Percentiles rank a stretch among this genome's conserved stretches.
phyloP scores from a whole-genome alignment of 2,329 filamentous ascomycete species.

The Xylaria digitata region DNA sequence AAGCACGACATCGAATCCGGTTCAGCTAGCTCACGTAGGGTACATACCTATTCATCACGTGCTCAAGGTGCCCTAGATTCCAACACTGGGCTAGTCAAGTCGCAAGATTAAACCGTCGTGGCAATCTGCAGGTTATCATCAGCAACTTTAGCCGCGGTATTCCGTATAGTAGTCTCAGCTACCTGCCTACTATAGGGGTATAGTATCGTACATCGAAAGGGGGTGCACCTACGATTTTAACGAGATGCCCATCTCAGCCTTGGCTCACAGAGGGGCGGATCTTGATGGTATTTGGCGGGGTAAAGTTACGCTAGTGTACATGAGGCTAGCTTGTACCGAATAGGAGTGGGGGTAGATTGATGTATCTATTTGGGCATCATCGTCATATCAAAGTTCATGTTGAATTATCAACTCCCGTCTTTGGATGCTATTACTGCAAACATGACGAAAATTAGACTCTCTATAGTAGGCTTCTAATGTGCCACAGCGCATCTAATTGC shows the following conservation, averaged over 20 bases:
- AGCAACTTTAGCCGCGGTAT: neutral
- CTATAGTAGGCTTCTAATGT: neutral
- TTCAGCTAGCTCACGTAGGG: neutral
- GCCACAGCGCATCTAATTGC: too few species aligned
- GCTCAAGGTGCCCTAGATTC: neutral
- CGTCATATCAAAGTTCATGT: neutral
- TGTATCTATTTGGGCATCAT: constrained; percentile 8
- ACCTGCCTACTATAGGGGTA: too few species aligned
- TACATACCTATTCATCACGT: neutral
- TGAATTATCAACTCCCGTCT: neutral
- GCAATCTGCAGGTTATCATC: neutral
- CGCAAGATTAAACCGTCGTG: neutral
- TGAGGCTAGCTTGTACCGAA: neutral
- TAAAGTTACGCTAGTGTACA: constrained; percentile 3
- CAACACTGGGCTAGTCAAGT: neutral
- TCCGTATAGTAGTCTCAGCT: neutral
- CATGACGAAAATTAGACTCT: neutral
- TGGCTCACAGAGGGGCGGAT: neutral
- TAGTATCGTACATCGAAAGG: neutral
- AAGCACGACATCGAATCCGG: neutral
- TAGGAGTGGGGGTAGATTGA: neutral
- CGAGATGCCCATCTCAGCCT: neutral
- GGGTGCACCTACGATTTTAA: neutral
- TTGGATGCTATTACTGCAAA: neutral
- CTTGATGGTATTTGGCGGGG: constrained; percentile 5